These are phyloP conservation scores for Penicillium sp. DNA, from an alignment of 2,329 filamentous ascomycete genomes.

Conservation along the genomic window DNA sequence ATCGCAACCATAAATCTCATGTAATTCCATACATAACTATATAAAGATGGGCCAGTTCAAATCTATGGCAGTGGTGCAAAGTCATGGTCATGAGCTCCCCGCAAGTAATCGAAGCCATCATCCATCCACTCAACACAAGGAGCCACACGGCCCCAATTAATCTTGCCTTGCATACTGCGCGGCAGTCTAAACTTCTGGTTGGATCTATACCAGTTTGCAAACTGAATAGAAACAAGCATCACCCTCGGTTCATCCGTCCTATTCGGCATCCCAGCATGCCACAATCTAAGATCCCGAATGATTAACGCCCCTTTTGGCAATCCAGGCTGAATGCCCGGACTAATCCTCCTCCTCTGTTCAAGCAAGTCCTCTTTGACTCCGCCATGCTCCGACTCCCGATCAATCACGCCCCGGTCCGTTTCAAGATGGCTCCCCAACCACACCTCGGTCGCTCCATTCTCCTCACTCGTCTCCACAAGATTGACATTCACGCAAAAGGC, in stretches of 20 bases:
- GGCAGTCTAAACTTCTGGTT: conserved; percentile 35
- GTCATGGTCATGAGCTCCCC: conserved; percentile 37
- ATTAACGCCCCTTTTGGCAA: conserved; percentile 47
- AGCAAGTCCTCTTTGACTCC: conserved; percentile 34
- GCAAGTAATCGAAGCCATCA: conserved; percentile 38
- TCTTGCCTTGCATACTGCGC: conserved; percentile 23
- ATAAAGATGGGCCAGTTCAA: background rate
- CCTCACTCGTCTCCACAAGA: conserved; percentile 44
- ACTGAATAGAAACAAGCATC: conserved; percentile 45
- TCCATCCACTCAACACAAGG: conserved; percentile 38
- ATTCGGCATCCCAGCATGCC: conserved; percentile 54
- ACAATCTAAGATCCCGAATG: conserved; percentile 49
- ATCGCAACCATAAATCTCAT: background rate
- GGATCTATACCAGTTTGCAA: conserved; percentile 39
- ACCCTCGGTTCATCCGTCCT: conserved; percentile 41
- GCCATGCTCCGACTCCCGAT: conserved; percentile 18
- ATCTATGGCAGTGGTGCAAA: conserved; percentile 23
- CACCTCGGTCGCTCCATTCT: conserved; percentile 52
- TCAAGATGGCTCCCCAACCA: conserved; percentile 52
- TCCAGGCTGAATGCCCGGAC: conserved; percentile 39
- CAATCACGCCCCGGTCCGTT: conserved; percentile 28
- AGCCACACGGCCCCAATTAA: conserved; percentile 37
- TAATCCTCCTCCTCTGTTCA: conserved; percentile 30
- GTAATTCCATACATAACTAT: background rate
- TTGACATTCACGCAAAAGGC: conserved; percentile 49